These are phyloP conservation scores for Pythium oligandrum DNA, from an alignment of 352 stramenopile genomes.

Conservation along the genomic window DNA sequence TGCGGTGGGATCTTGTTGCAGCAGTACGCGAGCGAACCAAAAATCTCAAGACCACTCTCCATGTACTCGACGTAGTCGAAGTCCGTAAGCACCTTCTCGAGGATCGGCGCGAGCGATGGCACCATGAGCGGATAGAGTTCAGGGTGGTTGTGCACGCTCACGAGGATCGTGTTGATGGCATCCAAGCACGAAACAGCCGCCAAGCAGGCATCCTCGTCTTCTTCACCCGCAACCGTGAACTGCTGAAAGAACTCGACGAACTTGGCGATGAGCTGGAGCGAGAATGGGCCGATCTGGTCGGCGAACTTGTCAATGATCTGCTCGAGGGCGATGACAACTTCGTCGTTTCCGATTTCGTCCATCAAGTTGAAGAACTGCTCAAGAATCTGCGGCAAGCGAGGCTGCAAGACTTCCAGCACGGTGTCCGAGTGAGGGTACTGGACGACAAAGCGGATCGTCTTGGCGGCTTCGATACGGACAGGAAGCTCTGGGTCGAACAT, in stretches of 20 bases:
- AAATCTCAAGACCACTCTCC: constrained; percentile 94
- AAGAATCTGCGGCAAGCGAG: constrained; percentile 92
- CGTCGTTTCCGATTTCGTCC: constrained; percentile 98
- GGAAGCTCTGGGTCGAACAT: constrained; percentile 95
- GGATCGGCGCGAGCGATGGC: constrained; percentile 91
- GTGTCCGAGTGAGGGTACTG: constrained; percentile 84
- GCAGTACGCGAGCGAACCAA: constrained; percentile 96
- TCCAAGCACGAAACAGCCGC: constrained; percentile 89
- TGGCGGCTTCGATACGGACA: constrained; percentile 95
- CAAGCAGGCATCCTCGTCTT: constrained; percentile 96
- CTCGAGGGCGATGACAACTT: constrained; percentile 92
- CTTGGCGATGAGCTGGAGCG: constrained; percentile 91
- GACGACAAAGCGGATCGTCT: constrained; percentile 85
- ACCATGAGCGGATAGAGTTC: constrained; percentile 88
- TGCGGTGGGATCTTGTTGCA: constrained; percentile 88
- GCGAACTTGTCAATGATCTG: constrained; percentile 97
- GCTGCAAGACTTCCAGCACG: constrained; percentile 84
- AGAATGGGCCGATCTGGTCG: constrained; percentile 93
- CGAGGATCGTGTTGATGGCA: constrained; percentile 83
- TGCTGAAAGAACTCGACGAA: constrained; percentile 93
- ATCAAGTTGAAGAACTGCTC: constrained; percentile 98
- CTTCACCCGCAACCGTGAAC: constrained; percentile 89
- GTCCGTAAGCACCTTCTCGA: constrained; percentile 95
- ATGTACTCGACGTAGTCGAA: constrained; percentile 97
- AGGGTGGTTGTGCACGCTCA: constrained; percentile 77